Conservation (phyloP, 805 yeast species). For the Candida yuanshanica region DNA sequence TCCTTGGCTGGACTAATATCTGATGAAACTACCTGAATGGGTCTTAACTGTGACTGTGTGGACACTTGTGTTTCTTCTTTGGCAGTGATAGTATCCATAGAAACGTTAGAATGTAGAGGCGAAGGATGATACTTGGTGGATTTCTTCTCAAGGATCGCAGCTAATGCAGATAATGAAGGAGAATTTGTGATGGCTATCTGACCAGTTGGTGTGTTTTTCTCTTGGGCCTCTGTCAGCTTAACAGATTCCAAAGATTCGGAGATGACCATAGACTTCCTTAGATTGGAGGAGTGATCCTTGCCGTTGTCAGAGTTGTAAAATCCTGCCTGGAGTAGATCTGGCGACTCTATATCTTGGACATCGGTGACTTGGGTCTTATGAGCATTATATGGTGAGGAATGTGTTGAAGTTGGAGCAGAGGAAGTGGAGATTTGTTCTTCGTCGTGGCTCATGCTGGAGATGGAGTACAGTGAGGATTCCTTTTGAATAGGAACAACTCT, state of each 20-base stretch:
- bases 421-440: constrained; percentile 8
- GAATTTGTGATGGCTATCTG: constrained; percentile 33
- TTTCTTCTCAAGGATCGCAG: constrained; percentile 33
- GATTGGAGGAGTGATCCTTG: constrained; percentile 16
- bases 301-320: constrained; percentile 17
- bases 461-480: constrained; percentile 4
- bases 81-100: constrained; percentile 10
- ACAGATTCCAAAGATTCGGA: constrained; percentile 22
- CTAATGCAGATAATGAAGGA: constrained; percentile 39
- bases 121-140: constrained; percentile 20
- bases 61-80: constrained; percentile 4
- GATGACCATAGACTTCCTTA: constrained; percentile 20
- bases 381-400: constrained; percentile 13
- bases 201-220: constrained; percentile 1
- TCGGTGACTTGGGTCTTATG: neutral
- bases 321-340: constrained; percentile 15
- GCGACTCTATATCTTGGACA: constrained; percentile 4
- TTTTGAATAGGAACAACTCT: neutral
- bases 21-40: neutral
- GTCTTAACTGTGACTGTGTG: neutral
- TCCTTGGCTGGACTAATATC: neutral
- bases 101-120: constrained; percentile 6
- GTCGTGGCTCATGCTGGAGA: constrained; percentile 10
- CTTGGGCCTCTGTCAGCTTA: constrained; percentile 3
- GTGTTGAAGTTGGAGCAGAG: constrained; percentile 14